Percentiles rank a stretch among this genome's conserved stretches.
These are phyloP conservation scores for Heliamphora exappendiculata DNA, from an alignment of 148 eudicot genomes.

Conservation along the genomic window DNA sequence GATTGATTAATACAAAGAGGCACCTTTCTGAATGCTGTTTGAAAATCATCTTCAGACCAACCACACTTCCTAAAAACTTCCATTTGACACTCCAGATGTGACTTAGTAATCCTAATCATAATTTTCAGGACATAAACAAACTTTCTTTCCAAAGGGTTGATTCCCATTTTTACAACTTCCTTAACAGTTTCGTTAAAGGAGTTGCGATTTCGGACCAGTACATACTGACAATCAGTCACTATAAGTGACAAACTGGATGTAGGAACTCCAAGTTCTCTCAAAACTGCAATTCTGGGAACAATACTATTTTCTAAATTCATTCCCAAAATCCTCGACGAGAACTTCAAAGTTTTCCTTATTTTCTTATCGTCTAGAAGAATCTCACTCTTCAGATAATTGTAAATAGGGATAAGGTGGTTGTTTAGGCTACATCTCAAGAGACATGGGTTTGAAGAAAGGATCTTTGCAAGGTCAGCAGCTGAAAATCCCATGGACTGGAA, in stretches of 20 bases:
- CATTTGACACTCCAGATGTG: background rate
- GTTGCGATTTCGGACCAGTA: background rate
- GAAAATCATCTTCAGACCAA: slow-evolving; percentile 25
- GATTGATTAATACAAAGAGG: slow-evolving; percentile 16
- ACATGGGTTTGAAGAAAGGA: background rate
- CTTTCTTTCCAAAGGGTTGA: background rate
- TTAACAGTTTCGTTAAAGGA: background rate
- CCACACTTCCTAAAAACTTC: slow-evolving; percentile 20
- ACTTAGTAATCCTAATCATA: background rate
- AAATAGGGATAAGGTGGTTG: slow-evolving; percentile 11
- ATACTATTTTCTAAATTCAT: background rate
- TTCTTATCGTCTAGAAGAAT: slow-evolving; percentile 8
- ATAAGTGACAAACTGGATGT: slow-evolving; percentile 2
- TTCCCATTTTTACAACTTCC: background rate
- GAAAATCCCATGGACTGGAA: slow-evolving; percentile 17
- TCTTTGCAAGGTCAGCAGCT: background rate
- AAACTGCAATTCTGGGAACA: slow-evolving; percentile 7
- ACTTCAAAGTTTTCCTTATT: background rate
- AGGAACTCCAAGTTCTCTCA: slow-evolving; percentile 16
- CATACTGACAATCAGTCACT: background rate
- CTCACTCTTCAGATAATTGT: slow-evolving; percentile 19
- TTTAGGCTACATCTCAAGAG: slow-evolving; percentile 12
- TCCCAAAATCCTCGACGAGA: background rate
- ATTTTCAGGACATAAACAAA: background rate
- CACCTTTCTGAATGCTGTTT: slow-evolving; percentile 17